phyloP scores from a whole-genome alignment of 1,284 basidiomycete species.

The Fistulina hepatica region DNA sequence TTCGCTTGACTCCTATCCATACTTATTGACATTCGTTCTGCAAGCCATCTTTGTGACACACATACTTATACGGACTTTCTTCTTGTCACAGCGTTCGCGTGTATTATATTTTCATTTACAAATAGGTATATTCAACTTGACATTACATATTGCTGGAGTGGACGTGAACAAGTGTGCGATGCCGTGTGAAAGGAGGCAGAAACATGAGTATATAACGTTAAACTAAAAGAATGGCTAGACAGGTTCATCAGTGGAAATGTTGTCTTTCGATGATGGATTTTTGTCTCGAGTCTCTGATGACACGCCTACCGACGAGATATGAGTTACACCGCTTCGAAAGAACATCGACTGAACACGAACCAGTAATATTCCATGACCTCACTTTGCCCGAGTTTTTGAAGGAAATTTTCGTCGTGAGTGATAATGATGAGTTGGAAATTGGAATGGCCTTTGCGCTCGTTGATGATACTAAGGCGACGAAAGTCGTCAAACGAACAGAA shows the following conservation, averaged over 20 bases:
- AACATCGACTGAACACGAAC: constrained; percentile 34
- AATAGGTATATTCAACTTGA: too few species aligned
- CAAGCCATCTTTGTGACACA: too few species aligned
- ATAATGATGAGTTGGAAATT: constrained; percentile 99
- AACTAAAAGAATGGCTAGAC: too few species aligned
- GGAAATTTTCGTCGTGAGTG: constrained; percentile 89
- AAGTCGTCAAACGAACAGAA: constrained; percentile 7
- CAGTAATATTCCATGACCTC: constrained; percentile 91
- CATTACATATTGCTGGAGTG: too few species aligned
- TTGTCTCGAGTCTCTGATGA: constrained; percentile 43
- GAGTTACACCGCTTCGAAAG: background rate
- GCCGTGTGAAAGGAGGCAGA: too few species aligned
- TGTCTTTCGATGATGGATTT: constrained; percentile 50
- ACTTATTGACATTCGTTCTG: too few species aligned
- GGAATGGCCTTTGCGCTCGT: constrained; percentile 76
- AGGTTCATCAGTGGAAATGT: constrained; percentile 25
- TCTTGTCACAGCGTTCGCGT: too few species aligned
- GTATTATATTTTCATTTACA: too few species aligned
- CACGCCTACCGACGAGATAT: constrained; percentile 33
- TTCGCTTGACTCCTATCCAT: too few species aligned
- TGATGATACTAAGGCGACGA: constrained; percentile 75
- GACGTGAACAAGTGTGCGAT: too few species aligned
- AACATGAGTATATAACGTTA: too few species aligned
- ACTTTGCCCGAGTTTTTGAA: constrained; percentile 72
- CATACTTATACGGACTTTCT: too few species aligned